Conservation (phyloP, 1,284 basidiomycete species). For the Sutorius eximius region DNA sequence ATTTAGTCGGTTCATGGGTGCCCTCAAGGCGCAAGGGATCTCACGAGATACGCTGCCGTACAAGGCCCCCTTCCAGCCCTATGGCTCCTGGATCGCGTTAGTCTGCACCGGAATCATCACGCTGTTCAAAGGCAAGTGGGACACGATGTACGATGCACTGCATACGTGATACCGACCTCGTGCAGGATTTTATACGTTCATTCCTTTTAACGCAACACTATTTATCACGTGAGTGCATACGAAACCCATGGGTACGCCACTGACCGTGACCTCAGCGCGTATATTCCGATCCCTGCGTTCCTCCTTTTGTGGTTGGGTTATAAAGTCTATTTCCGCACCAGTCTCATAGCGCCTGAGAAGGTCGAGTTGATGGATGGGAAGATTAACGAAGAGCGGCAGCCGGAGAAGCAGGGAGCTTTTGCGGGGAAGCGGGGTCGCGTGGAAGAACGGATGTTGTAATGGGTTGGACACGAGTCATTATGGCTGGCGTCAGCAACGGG, state of each 20-base stretch:
- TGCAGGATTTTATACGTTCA: constrained; percentile 61
- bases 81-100: constrained; percentile 62
- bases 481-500: neutral
- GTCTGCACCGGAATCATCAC: constrained; percentile 59
- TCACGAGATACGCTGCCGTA: constrained; percentile 65
- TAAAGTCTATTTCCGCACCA: constrained; percentile 56
- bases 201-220: constrained; percentile 56
- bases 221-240: constrained; percentile 56
- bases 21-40: constrained; percentile 64
- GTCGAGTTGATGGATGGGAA: constrained; percentile 68
- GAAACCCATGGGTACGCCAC: neutral
- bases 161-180: neutral
- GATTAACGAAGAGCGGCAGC: constrained; percentile 53
- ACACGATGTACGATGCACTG: neutral
- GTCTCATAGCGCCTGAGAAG: constrained; percentile 48
- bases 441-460: constrained; percentile 1
- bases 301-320: constrained; percentile 58
- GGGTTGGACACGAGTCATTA: neutral
- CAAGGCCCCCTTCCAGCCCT: constrained; percentile 35
- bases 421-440: constrained; percentile 13
- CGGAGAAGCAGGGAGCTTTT: constrained; percentile 36
- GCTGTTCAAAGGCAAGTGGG: constrained; percentile 52
- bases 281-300: constrained; percentile 57
- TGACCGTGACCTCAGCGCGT: constrained; percentile 37
- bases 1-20: constrained; percentile 53